Evolutionary conservation across 2,329 filamentous ascomycete genomes (phyloP).

Genomic region (Cercospora zeina): DNA sequence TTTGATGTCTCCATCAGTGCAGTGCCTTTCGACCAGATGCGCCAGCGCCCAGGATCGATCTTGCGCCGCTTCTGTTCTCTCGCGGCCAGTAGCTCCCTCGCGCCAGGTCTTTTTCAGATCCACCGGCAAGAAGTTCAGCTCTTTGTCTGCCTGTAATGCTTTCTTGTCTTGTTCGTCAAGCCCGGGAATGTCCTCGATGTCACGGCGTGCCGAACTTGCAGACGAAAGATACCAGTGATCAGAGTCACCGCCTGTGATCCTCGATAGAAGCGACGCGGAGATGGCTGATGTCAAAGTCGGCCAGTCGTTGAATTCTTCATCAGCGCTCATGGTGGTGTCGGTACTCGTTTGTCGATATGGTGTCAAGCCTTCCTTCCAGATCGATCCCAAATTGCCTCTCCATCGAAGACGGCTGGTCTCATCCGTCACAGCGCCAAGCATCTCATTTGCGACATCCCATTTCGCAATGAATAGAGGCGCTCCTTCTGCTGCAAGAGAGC

Average conservation of each 20-base stretch:
- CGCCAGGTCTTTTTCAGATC: constrained; percentile 64
- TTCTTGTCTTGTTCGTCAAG: constrained; percentile 42
- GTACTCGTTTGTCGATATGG: constrained; percentile 49
- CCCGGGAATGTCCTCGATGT: constrained; percentile 62
- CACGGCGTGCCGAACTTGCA: constrained; percentile 57
- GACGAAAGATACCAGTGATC: constrained; percentile 59
- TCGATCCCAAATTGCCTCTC: constrained; percentile 57
- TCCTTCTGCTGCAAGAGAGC: constrained; percentile 10
- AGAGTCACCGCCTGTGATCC: constrained; percentile 51
- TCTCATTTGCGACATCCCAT: constrained; percentile 55
- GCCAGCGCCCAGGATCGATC: constrained; percentile 64
- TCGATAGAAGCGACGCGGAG: constrained; percentile 50
- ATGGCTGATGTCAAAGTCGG: constrained; percentile 52
- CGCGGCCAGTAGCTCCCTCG: constrained; percentile 60
- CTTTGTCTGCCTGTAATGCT: constrained; percentile 43
- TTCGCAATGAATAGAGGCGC: constrained; percentile 55
- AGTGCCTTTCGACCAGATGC: constrained; percentile 51
- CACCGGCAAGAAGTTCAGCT: constrained; percentile 58
- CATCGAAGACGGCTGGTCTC: constrained; percentile 49
- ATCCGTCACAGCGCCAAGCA: constrained; percentile 47
- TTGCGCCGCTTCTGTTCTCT: constrained; percentile 62
- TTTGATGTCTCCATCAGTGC: constrained; percentile 35
- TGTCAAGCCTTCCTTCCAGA: constrained; percentile 57
- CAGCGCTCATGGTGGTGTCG: constrained; percentile 34
- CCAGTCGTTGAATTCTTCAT: constrained; percentile 55